Evolutionary conservation across 2,329 filamentous ascomycete species (phyloP).

Genomic region (Basipetospora chlamydospora): DNA sequence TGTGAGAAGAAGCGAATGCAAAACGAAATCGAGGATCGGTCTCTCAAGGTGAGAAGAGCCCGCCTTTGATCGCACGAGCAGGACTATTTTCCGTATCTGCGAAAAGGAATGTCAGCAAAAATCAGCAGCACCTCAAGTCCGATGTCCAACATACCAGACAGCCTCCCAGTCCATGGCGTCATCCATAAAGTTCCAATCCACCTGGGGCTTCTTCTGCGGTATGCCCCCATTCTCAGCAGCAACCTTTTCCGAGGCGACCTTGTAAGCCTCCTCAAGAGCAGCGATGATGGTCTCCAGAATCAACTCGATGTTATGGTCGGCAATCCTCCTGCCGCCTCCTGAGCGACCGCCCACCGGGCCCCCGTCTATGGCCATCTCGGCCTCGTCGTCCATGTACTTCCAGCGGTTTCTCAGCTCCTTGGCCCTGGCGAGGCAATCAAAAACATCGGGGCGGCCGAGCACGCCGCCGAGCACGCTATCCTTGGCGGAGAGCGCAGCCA

Average conservation of each 20-base stretch:
- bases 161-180: slow-evolving; percentile 46
- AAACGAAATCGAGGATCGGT: no score
- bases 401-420: slow-evolving; percentile 59
- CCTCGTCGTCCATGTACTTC: slow-evolving; percentile 48
- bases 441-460: slow-evolving; percentile 40
- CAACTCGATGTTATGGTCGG: slow-evolving; percentile 44
- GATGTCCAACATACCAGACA: neutral
- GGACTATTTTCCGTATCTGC: no score
- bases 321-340: slow-evolving; percentile 26
- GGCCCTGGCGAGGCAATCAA: slow-evolving; percentile 44
- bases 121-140: no score
- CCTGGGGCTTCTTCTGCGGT: slow-evolving; percentile 12
- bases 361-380: slow-evolving; percentile 11
- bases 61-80: no score
- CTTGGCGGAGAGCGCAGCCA: slow-evolving; percentile 43
- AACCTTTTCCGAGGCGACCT: slow-evolving; percentile 22
- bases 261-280: slow-evolving; percentile 44
- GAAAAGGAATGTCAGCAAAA: no score
- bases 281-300: slow-evolving; percentile 43
- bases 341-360: no score
- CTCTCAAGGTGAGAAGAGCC: no score
- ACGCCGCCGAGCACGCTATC: slow-evolving; percentile 39
- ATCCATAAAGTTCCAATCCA: slow-evolving; percentile 40
- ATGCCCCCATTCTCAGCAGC: slow-evolving; percentile 14
- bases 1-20: no score